Conservation (phyloP, 805 yeast species). For the Candida khao-thaluensis region DNA sequence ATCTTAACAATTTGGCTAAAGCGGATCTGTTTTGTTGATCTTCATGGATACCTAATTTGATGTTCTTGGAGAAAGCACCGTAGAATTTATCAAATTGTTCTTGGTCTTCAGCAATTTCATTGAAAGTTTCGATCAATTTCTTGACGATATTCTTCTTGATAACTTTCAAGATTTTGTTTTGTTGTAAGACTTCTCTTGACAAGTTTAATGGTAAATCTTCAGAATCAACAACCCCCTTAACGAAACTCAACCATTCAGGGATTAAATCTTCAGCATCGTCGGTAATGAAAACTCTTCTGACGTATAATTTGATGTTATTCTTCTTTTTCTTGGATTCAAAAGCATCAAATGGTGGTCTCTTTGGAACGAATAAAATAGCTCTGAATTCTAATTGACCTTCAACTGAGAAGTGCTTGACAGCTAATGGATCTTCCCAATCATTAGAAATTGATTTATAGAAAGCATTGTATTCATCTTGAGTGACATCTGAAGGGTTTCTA, state of each 20-base stretch:
- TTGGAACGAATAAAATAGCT: slow-evolving; percentile 96
- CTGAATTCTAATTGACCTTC: slow-evolving; percentile 99
- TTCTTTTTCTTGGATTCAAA: slow-evolving; percentile 99
- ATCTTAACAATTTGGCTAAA: slow-evolving; percentile 94
- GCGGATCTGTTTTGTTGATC: slow-evolving; percentile 96
- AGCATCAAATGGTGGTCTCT: slow-evolving; percentile 98
- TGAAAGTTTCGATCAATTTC: slow-evolving; percentile 97
- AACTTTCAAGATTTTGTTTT: slow-evolving; percentile 98
- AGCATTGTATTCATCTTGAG: slow-evolving; percentile 98
- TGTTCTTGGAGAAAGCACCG: slow-evolving; percentile 96
- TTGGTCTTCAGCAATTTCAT: slow-evolving; percentile 98
- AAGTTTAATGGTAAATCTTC: slow-evolving; percentile 99
- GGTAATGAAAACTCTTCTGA: slow-evolving; percentile 98
- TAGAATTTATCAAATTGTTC: slow-evolving; percentile 99
- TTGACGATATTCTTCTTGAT: slow-evolving; percentile 98
- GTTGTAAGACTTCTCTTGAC: slow-evolving; percentile 99
- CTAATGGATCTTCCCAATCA: slow-evolving; percentile 99
- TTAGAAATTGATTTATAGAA: slow-evolving; percentile 99
- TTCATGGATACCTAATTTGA: slow-evolving; percentile 98
- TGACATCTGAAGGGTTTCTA: slow-evolving; percentile 95
- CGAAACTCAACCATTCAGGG: slow-evolving; percentile 98
- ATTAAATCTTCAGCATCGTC: slow-evolving; percentile 99
- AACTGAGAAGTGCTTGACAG: slow-evolving; percentile 98
- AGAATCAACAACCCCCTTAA: slow-evolving; percentile 99
- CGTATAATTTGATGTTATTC: slow-evolving; percentile 97